phyloP scores from a whole-genome alignment of 352 stramenopile species.

The Phytopythium ostracodes region DNA sequence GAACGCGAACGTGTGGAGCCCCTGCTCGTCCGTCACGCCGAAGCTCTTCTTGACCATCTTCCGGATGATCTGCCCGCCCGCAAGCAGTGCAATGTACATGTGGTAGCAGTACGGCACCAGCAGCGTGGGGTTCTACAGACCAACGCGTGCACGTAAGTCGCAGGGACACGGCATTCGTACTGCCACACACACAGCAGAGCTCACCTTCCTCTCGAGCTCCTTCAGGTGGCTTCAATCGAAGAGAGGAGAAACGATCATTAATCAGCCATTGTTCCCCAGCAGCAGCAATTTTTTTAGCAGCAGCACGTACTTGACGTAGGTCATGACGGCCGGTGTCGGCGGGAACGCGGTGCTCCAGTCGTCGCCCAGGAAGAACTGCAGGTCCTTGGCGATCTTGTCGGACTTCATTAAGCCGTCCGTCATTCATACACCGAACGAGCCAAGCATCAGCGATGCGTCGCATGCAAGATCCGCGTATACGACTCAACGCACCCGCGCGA shows the following conservation, averaged over 20 bases:
- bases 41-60: constrained; percentile 70
- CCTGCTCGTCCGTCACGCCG: constrained; percentile 27
- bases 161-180: too few species aligned
- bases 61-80: constrained; percentile 55
- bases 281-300: not conserved
- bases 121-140: constrained; percentile 45
- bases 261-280: not conserved
- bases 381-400: constrained; percentile 53
- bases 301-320: constrained; percentile 47
- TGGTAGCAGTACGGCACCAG: constrained; percentile 66
- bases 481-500: constrained; percentile 30
- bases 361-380: constrained; percentile 54
- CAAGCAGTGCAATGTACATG: constrained; percentile 72
- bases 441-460: not conserved
- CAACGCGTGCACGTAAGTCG: not conserved
- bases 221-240: constrained; percentile 34
- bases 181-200: not conserved
- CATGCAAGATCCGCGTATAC: not conserved
- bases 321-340: constrained; percentile 37
- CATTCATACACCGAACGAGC: too few species aligned
- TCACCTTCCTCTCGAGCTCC: constrained; percentile 47
- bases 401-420: too few species aligned
- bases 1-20: constrained; percentile 53
- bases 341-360: constrained; percentile 57
- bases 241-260: not conserved